Conservation (phyloP, 2,329 filamentous ascomycete species). For the Cladophialophora chaetospira region DNA sequence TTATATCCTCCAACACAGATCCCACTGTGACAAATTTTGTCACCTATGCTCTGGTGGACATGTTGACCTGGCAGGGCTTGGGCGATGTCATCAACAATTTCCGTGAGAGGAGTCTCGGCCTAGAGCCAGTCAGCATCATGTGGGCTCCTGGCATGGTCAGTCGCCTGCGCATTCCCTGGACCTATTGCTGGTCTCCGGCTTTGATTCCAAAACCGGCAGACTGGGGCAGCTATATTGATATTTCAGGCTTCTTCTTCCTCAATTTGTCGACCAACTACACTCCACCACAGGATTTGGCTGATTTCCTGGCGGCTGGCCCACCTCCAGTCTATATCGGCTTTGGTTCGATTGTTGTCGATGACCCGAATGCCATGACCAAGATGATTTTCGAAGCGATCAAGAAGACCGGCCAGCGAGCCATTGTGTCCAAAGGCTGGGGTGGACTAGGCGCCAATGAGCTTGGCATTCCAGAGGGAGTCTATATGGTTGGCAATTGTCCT, state of each 20-base stretch:
- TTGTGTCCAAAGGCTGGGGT: conserved; percentile 88
- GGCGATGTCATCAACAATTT: conserved; percentile 92
- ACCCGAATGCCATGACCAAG: conserved; percentile 69
- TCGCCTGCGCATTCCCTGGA: conserved; percentile 76
- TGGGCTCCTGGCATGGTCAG: conserved; percentile 80
- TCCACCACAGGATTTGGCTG: conserved; percentile 64
- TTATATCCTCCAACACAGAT: conserved; percentile 75
- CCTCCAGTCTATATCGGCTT: conserved; percentile 82
- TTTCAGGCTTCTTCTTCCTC: conserved; percentile 77
- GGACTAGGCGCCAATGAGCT: conserved; percentile 73
- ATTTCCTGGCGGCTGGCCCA: conserved; percentile 68
- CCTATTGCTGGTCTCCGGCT: conserved; percentile 88
- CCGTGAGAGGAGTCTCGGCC: conserved; percentile 69
- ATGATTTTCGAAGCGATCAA: conserved; percentile 72
- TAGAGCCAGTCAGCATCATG: conserved; percentile 76
- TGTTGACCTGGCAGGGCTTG: conserved; percentile 90
- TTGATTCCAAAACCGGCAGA: conserved; percentile 78
- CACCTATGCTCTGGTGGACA: conserved; percentile 81
- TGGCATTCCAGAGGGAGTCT: conserved; percentile 72
- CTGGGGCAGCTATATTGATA: conserved; percentile 70
- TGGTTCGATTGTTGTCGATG: conserved; percentile 78
- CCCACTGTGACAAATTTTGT: conserved; percentile 77
- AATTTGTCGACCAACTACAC: conserved; percentile 67
- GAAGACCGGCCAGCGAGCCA: conserved; percentile 68
- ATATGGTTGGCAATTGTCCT: conserved; percentile 81